phyloP scores from a whole-genome alignment of 106 monocot species.

The Agapanthus africanus region DNA sequence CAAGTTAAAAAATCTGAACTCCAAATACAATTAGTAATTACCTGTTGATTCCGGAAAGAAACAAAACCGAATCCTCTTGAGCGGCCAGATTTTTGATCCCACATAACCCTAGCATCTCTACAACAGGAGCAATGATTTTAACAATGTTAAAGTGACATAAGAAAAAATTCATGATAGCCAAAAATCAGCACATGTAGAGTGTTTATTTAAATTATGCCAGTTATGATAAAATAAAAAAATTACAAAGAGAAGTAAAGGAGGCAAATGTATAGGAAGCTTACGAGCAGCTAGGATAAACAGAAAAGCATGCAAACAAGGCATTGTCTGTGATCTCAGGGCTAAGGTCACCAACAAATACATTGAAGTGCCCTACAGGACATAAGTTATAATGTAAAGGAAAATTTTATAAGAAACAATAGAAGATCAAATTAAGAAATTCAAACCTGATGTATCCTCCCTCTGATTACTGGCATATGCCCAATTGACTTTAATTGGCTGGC shows the following conservation, averaged over 20 bases:
- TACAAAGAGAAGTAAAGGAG: not conserved
- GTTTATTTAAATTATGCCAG: not conserved
- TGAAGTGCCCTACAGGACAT: constrained; percentile 37
- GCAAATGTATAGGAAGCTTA: constrained; percentile 25
- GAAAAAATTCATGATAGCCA: not conserved
- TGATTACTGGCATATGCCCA: constrained; percentile 90
- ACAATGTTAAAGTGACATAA: not conserved
- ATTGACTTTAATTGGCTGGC: constrained; percentile 84
- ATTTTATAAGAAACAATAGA: not conserved
- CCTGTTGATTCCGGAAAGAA: constrained; percentile 90
- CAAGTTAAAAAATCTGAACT: not conserved
- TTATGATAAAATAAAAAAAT: not conserved
- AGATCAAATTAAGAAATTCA: not conserved
- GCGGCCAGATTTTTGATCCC: constrained; percentile 94
- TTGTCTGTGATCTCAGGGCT: constrained; percentile 82
- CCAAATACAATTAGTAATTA: constrained; percentile 10
- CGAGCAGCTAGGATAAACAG: constrained; percentile 76
- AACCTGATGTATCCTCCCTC: constrained; percentile 77
- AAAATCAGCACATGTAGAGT: not conserved
- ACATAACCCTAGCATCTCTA: constrained; percentile 96
- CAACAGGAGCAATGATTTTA: constrained; percentile 8
- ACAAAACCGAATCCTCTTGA: constrained; percentile 98
- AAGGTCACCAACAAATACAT: constrained; percentile 91
- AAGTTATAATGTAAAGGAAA: too few relatives aligned
- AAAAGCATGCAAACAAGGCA: constrained; percentile 65